These are phyloP conservation scores for Mucor indicus DNA, from an alignment of 371 early-diverging fungal genomes.

Conservation along the genomic window DNA sequence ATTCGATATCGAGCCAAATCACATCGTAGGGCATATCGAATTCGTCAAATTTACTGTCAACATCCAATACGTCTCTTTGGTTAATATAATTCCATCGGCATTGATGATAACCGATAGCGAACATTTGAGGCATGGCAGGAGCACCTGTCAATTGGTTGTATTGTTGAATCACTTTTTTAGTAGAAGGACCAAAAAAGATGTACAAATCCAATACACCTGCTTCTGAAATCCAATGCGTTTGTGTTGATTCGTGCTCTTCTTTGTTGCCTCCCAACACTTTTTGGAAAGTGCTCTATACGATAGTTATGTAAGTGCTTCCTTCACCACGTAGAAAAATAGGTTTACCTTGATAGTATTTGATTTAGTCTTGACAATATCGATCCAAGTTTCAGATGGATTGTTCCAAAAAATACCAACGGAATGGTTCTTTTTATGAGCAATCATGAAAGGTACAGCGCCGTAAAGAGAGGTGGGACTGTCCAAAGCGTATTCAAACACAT, in stretches of 20 bases:
- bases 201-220: slow-evolving; percentile 89
- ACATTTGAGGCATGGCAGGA: slow-evolving; percentile 84
- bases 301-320: no score
- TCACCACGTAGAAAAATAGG: no score
- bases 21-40: slow-evolving; percentile 92
- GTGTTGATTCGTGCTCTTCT: slow-evolving; percentile 30
- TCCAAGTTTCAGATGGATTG: slow-evolving; percentile 96
- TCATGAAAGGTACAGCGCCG: slow-evolving; percentile 92
- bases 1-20: slow-evolving; percentile 94
- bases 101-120: slow-evolving; percentile 92
- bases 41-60: slow-evolving; percentile 79
- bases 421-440: slow-evolving; percentile 73
- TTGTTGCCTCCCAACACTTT: slow-evolving; percentile 27
- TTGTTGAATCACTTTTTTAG: slow-evolving; percentile 69
- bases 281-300: slow-evolving; percentile 24
- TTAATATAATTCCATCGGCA: slow-evolving; percentile 93
- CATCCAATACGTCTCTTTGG: slow-evolving; percentile 77
- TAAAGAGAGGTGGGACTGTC: slow-evolving; percentile 96
- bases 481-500: slow-evolving; percentile 94
- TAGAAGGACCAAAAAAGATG: slow-evolving; percentile 82
- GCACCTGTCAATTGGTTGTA: slow-evolving; percentile 80
- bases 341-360: slow-evolving; percentile 17
- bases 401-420: slow-evolving; percentile 83
- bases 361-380: slow-evolving; percentile 79
- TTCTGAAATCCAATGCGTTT: slow-evolving; percentile 94